Evolutionary conservation across 352 stramenopile genomes (phyloP), one percentile per base, ranked within the genome.

Genomic region (Phytophthora pisi): DNA sequence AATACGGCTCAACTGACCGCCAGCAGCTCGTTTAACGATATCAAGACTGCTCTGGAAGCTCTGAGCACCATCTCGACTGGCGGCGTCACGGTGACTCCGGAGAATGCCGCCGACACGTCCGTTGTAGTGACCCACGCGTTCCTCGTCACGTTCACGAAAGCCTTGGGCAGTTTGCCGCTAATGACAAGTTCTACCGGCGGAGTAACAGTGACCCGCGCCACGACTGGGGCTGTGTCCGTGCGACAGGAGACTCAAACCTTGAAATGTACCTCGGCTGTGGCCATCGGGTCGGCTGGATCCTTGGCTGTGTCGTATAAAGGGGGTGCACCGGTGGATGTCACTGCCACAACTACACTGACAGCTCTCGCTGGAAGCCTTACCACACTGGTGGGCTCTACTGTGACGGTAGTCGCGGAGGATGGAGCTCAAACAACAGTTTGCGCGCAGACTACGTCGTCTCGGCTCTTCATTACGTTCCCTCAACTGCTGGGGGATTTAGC

Each of bases 381-480:
- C 0, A 60, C 64, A 10, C 57, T 79, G 4, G 59, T 72, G 11
- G 64, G 59, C 2, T 70, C 64, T 0, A 24, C 69, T 3, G 59
- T 77, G 43, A 67, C 59, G 1, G 64, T 77, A 1, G 23, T 46
- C 5, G 24, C 69, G 15, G 69, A 74, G 45, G 60, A 47, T 15
- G 69, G 42, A 28, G 4, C 45, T 4, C 83, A 83, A 53, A 76
- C 68, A 38, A 92, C 67, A 6, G 72, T 83, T 45, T 98, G 77
- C 52, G 65, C 74, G 24, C 54, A 54, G 8, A 69, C 71, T 0
- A 57, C 63, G 2, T 70, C 78, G 0, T 74, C 83, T 15, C 71
- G 77, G n/a, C 57, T 97, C 2, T 89, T 97, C 61, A 74, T 98
- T 20, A 78, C 87, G 30, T 97, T 97, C 62, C 65, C 80, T 18